These are phyloP conservation scores for Candida railenensis DNA, from an alignment of 805 yeast genomes.

Conservation along the genomic window DNA sequence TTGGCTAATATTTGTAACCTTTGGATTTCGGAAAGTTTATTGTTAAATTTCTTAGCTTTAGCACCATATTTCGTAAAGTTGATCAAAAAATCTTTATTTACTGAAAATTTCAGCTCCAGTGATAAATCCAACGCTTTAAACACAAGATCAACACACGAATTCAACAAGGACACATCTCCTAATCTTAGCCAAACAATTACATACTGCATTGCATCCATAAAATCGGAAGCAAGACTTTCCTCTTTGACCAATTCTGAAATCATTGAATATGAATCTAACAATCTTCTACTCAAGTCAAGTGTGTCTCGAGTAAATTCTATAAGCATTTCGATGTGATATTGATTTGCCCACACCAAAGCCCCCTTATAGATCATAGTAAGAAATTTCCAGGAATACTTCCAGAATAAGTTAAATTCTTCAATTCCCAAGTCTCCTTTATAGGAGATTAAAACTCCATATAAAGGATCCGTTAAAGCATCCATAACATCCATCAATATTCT, in stretches of 20 bases:
- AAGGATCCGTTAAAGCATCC: constrained; percentile 62
- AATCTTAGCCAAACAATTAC: constrained; percentile 80
- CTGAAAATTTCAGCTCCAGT: constrained; percentile 46
- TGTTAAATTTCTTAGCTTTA: constrained; percentile 65
- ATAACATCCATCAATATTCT: constrained; percentile 73
- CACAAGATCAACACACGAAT: constrained; percentile 71
- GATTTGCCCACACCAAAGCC: constrained; percentile 75
- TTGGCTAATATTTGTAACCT: constrained; percentile 58
- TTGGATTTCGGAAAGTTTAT: constrained; percentile 68
- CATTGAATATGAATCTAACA: constrained; percentile 66
- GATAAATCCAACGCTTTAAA: constrained; percentile 67
- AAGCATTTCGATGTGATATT: constrained; percentile 53
- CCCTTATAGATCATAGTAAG: constrained; percentile 64
- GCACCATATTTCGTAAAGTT: constrained; percentile 63
- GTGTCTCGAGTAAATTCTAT: constrained; percentile 86
- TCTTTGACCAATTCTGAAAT: constrained; percentile 17
- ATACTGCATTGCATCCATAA: constrained; percentile 62
- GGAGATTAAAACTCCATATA: constrained; percentile 49
- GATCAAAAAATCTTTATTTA: constrained; percentile 53
- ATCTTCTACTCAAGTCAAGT: constrained; percentile 68
- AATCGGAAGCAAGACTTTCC: constrained; percentile 42
- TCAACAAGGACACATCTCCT: constrained; percentile 72
- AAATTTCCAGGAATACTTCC: constrained; percentile 75
- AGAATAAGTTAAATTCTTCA: constrained; percentile 42
- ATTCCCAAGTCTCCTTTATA: constrained; percentile 13